Percentiles rank a stretch among this genome's conserved stretches.
Conservation (phyloP, 768 basidiomycete species). For the Tylopilus vinaceipallidus region DNA sequence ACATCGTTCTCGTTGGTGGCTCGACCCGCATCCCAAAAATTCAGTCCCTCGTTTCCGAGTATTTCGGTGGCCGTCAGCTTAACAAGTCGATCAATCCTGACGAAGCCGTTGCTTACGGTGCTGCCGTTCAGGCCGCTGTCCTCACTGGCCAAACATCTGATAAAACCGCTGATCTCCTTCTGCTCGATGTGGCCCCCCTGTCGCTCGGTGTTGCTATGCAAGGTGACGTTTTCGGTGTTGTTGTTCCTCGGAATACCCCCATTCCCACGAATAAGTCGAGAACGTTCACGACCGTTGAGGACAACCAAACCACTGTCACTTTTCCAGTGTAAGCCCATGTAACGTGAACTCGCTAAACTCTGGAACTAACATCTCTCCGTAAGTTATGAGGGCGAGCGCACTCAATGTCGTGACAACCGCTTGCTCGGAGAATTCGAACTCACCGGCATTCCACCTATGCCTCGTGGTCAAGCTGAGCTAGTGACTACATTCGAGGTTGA, state of each 20-base stretch:
- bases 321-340: conserved; percentile 83
- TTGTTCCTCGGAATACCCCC: conserved; percentile 98
- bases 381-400: conserved; percentile 98
- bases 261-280: conserved; percentile 99
- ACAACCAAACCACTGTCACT: conserved; percentile 99
- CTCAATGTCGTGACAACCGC: conserved; percentile 99
- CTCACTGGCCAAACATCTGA: conserved; percentile 98
- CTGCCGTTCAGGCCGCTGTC: conserved; percentile 98
- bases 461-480: conserved; percentile 97
- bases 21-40: conserved; percentile 99
- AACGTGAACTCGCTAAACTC: background rate
- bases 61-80: conserved; percentile 95
- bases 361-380: conserved; percentile 10
- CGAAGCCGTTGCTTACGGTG: conserved; percentile 99
- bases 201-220: conserved; percentile 99
- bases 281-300: conserved; percentile 99
- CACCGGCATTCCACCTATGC: conserved; percentile 98
- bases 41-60: conserved; percentile 96
- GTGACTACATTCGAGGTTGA: conserved; percentile 99
- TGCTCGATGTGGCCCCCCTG: conserved; percentile 97
- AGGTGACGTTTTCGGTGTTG: conserved; percentile 99
- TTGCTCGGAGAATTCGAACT: conserved; percentile 99
- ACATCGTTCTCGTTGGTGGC: conserved; percentile 99
- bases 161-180: conserved; percentile 96
- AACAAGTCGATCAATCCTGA: conserved; percentile 99